Base-by-base conservation (phyloP, 148 eudicot genomes). In the Amaranthus cruentus region DNA sequence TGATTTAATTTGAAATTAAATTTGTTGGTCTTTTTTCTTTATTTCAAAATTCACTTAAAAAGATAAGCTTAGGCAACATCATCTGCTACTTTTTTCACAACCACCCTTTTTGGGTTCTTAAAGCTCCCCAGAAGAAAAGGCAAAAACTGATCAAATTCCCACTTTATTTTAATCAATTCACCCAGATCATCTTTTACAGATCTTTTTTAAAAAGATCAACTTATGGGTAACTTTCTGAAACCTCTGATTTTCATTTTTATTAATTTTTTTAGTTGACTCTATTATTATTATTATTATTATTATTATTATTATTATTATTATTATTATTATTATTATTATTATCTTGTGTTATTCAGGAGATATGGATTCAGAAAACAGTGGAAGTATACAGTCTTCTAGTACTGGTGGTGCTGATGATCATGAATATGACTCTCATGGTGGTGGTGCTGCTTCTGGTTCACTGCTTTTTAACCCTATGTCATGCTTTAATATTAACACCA, bases 361-460 rank as follows among this genome's bases (percentile, higher is more conserved):
- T 10, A 88, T 90, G 92, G 92, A 90, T 81, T 87, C 95, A 43
- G 89, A 75, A 7, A 86, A 84, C 28, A 88, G 92, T 77, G 96
- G 85, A 7, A 88, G 92, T 78, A 55, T 85, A 42, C 91, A 89
- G 71, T 86, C 91, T 0, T 87, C 95, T 0, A 86, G 90, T 70
- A 75, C 75, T 38, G 66, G 65, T 49, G 72, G 75, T 7, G 90
- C 85, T 4, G 88, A 84, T 52, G 95, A 87, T 11, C 89, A 87
- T 15, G 95, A 89, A 81, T 86, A 80, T 65, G 82, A 82, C 7
- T 89, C 94, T 61, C 81, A 73, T 59, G 74, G 81, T 70, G 82
- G 57, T 2, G 60, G 44, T 9, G 69, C 81, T 1, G 48, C 70
- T 59, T 73, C 84, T 0, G 55, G 38, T 28, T 28, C 38, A 28